Conservation (phyloP, 345 rosid genomes). For the Lenwebbia sp. region DNA sequence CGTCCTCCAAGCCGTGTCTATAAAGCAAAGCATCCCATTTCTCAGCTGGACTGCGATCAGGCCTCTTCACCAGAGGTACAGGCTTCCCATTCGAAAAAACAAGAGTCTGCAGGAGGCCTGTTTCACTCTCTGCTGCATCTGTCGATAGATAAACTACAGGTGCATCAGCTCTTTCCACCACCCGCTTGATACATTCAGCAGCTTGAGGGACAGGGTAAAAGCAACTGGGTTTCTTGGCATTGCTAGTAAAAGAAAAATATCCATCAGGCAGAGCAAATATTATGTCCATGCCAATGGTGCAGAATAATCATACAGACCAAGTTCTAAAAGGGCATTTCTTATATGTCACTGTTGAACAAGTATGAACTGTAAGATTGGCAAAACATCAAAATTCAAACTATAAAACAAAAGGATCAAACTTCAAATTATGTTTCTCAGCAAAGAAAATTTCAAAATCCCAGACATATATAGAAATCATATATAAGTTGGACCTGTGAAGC, state of each 20-base stretch:
- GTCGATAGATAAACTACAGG: conserved; percentile 89
- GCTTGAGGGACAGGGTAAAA: conserved; percentile 97
- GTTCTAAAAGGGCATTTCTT: not conserved
- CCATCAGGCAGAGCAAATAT: not conserved
- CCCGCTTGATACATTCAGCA: conserved; percentile 66
- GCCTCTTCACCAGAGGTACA: conserved; percentile 71
- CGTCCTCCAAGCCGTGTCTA: conserved; percentile 56
- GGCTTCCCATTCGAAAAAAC: conserved; percentile 49
- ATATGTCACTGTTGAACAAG: not conserved
- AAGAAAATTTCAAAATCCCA: not conserved
- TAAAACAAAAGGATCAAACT: not conserved
- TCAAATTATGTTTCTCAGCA: not conserved
- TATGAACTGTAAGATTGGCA: not conserved
- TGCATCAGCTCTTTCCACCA: conserved; percentile 56
- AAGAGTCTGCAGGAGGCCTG: conserved; percentile 63
- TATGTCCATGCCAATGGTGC: not conserved
- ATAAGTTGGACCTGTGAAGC: not conserved
- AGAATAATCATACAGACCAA: not conserved
- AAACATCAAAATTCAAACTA: not conserved
- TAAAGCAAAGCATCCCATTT: conserved; percentile 90
- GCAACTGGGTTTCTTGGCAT: conserved; percentile 87
- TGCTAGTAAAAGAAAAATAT: conserved; percentile 44
- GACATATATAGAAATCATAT: not conserved
- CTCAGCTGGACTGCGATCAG: conserved; percentile 68
- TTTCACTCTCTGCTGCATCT: conserved; percentile 96